phyloP scores from a whole-genome alignment of 1,284 basidiomycete species.

The Ceratobasidium sp. region DNA sequence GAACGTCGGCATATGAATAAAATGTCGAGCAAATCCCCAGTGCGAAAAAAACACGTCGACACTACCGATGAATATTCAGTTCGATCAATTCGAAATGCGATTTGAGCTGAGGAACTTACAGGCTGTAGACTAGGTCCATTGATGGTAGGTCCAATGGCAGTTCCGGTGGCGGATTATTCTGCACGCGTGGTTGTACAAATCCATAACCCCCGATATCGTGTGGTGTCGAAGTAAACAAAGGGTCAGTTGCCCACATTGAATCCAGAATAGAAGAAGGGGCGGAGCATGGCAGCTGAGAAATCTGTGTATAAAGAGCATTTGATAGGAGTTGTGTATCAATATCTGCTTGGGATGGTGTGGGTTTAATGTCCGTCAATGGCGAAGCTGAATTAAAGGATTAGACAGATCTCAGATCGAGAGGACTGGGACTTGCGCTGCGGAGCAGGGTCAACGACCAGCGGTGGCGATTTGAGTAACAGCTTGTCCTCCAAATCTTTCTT shows the following conservation, averaged over 20 bases:
- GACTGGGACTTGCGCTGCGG: neutral
- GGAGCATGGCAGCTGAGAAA: conserved; percentile 3
- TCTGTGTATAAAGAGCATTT: conserved; percentile 22
- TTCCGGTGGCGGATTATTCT: conserved; percentile 7
- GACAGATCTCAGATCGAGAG: neutral
- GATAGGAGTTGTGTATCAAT: conserved; percentile 8
- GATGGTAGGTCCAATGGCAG: conserved; percentile 34
- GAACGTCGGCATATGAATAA: conserved; percentile 37
- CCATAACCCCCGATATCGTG: conserved; percentile 38
- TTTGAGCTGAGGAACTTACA: conserved; percentile 19
- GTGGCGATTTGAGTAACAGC: conserved; percentile 20
- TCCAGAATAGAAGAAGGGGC: conserved; percentile 18
- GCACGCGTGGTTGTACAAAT: conserved; percentile 20
- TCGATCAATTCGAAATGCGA: neutral
- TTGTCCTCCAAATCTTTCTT: conserved; percentile 36
- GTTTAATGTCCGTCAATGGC: conserved; percentile 1
- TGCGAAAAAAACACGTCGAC: conserved; percentile 40
- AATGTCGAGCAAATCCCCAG: conserved; percentile 31
- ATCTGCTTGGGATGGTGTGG: conserved; percentile 10
- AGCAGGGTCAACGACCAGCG: neutral
- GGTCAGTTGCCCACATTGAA: conserved; percentile 34
- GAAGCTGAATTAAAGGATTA: neutral
- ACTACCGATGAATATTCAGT: neutral
- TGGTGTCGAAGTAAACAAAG: conserved; percentile 2
- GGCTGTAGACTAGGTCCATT: conserved; percentile 36